These are phyloP conservation scores for Malassezia sympodialis DNA, from an alignment of 1,284 basidiomycete species.

Conservation along the genomic window DNA sequence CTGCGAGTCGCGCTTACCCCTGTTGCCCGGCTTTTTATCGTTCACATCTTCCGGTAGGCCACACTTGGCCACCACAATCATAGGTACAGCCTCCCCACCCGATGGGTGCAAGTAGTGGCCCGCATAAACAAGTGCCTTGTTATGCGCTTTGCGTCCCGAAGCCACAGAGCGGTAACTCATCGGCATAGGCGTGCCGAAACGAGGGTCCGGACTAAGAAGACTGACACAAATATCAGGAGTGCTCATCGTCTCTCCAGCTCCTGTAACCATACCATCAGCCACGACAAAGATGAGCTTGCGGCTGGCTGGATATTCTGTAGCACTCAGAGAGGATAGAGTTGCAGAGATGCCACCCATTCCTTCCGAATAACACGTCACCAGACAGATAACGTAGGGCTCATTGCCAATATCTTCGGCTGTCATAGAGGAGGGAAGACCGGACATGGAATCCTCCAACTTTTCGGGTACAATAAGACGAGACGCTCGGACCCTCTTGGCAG, in stretches of 20 bases:
- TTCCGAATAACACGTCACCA: conserved; percentile 96
- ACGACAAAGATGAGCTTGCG: conserved; percentile 88
- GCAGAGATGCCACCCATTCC: conserved; percentile 81
- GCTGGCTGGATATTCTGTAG: conserved; percentile 77
- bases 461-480: conserved; percentile 73
- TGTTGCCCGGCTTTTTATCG: conserved; percentile 91
- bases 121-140: conserved; percentile 95
- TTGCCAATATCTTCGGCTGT: conserved; percentile 33
- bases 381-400: conserved; percentile 84
- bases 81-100: conserved; percentile 75
- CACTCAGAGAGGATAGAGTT: conserved; percentile 84
- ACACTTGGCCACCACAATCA: conserved; percentile 93
- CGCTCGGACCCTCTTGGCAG: conserved; percentile 62
- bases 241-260: conserved; percentile 81
- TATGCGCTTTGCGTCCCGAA: conserved; percentile 74
- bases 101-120: conserved; percentile 72
- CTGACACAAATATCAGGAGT: conserved; percentile 94
- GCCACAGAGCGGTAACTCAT: conserved; percentile 92
- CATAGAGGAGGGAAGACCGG: conserved; percentile 18
- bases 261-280: conserved; percentile 98
- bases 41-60: conserved; percentile 63
- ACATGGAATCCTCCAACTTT: neutral
- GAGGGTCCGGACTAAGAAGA: conserved; percentile 79
- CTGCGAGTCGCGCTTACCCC: conserved; percentile 96
- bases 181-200: conserved; percentile 89